Evolutionary conservation across 2,329 filamentous ascomycete genomes (phyloP).

Genomic region (Coniochaeta hoffmannii): DNA sequence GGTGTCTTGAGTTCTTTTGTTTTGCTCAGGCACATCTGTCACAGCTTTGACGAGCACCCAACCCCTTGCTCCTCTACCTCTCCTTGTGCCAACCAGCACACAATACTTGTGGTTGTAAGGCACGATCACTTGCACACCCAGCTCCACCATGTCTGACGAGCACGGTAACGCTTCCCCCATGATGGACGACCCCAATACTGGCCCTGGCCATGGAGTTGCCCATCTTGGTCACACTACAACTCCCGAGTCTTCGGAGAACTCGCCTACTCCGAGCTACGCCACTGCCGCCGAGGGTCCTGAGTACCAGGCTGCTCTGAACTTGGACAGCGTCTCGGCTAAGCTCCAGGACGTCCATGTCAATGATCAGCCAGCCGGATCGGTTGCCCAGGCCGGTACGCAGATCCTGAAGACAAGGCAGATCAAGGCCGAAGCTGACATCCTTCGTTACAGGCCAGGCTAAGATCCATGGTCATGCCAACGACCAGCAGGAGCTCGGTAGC

Average conservation of each 20-base stretch:
- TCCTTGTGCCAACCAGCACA: not conserved
- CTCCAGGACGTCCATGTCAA: not conserved
- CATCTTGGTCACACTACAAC: not conserved
- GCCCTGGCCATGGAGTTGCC: not conserved
- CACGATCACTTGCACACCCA: not conserved
- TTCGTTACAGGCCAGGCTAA: not conserved
- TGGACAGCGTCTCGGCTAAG: not conserved
- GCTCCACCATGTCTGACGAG: not conserved
- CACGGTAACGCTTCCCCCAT: not conserved
- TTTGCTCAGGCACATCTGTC: no score
- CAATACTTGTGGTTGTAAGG: not conserved
- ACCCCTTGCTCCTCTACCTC: not conserved
- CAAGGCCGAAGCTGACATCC: not conserved
- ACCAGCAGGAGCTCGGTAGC: not conserved
- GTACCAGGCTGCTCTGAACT: not conserved
- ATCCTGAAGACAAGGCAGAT: not conserved
- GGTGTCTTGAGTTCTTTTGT: no score
- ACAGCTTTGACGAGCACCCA: no score
- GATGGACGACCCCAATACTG: not conserved
- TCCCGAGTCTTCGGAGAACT: not conserved
- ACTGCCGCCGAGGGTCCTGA: no score
- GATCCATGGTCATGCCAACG: not conserved
- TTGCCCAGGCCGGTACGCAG: not conserved
- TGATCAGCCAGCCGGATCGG: not conserved
- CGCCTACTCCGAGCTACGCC: not conserved